A percentile compares a stretch with the other conserved stretches of the same genome.
Evolutionary conservation across 2,329 filamentous ascomycete genomes (phyloP).

Genomic region (Aspergillus pseudotamarii): DNA sequence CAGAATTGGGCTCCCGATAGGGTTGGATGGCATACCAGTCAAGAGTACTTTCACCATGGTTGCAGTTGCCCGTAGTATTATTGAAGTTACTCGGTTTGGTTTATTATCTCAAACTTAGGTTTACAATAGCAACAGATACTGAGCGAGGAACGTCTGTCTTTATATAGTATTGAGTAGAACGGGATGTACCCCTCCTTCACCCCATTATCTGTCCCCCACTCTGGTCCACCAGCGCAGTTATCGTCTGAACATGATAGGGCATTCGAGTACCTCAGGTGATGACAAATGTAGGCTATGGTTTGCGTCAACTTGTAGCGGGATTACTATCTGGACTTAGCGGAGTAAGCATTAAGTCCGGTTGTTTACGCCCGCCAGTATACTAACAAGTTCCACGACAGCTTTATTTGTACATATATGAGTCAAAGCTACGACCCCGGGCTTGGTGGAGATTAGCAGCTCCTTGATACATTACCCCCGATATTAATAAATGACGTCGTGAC

Average conservation of each 20-base stretch:
- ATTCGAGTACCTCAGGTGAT: slow-evolving; percentile 2
- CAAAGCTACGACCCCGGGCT: neutral
- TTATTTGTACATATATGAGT: neutral
- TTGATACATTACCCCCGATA: neutral
- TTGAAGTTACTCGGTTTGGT: neutral
- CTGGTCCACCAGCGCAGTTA: slow-evolving; percentile 7
- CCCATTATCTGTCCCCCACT: slow-evolving; percentile 12
- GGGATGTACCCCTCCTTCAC: slow-evolving; percentile 4
- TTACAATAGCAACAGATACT: neutral
- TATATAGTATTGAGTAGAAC: neutral
- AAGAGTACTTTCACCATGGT: slow-evolving; percentile 45
- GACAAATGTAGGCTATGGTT: slow-evolving; percentile 12
- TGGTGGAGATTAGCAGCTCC: neutral
- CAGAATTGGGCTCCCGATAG: slow-evolving; percentile 8
- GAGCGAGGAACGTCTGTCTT: neutral
- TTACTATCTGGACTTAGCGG: neutral
- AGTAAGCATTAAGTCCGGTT: neutral
- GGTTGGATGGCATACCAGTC: slow-evolving; percentile 31
- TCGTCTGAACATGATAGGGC: slow-evolving; percentile 12
- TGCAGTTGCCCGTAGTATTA: neutral
- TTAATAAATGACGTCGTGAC: neutral
- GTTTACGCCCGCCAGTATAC: neutral
- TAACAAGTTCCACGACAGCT: neutral
- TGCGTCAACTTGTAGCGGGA: slow-evolving; percentile 6
- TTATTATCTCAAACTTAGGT: neutral